Base-by-base conservation (phyloP, 768 basidiomycete species). In the Mycena amicta region DNA sequence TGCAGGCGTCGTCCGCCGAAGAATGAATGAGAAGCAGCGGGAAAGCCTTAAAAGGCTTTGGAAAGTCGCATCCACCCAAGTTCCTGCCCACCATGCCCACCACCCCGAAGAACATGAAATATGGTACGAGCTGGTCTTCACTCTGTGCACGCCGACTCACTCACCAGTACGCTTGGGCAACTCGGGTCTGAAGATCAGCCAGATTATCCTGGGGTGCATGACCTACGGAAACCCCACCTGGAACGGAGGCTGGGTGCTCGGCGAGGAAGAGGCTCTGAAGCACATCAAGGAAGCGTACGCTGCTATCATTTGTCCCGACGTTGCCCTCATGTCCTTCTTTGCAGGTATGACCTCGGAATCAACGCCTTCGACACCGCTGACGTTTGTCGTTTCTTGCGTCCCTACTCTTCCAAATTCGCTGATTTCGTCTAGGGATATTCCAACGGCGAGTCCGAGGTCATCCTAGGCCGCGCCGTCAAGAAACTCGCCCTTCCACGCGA, bases 391-490 rank as follows among this genome's bases (percentile, higher is more conserved):
- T 25, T 40, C 20, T 30, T 20, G 30, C 22, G 5, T n/a, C n/a
- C n/a, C n/a, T n/a, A n/a, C 33, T 27, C 13, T 4, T 50, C 23
- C 29, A 27, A 20, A 49, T 12, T 51, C 26, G 20, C 11, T 52
- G 60, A 58, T 33, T 15, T n/a, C 12, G 28, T 27, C 5, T 47
- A 72, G 59, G 58, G 66, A 16, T 73, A 74, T 60, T 62, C 57
- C 8, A 63, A 69, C 47, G 73, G 73, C 8, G 39, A 66, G 16
- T 70, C 68, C 4, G 77, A 78, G 57, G 52, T 62, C 18, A 68
- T 77, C 58, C 58, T 76, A 20, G 75, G 77, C 16, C 71, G 74
- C 53, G 73, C 73, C 5, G 64, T 79, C 54, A 75, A 75, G 53
- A 53, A 67, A 47, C 66, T 70, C 71, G 18, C 64, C 75, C 45